phyloP scores from a whole-genome alignment of 495 filamentous ascomycete genomes.

The Terfezia claveryi region DNA sequence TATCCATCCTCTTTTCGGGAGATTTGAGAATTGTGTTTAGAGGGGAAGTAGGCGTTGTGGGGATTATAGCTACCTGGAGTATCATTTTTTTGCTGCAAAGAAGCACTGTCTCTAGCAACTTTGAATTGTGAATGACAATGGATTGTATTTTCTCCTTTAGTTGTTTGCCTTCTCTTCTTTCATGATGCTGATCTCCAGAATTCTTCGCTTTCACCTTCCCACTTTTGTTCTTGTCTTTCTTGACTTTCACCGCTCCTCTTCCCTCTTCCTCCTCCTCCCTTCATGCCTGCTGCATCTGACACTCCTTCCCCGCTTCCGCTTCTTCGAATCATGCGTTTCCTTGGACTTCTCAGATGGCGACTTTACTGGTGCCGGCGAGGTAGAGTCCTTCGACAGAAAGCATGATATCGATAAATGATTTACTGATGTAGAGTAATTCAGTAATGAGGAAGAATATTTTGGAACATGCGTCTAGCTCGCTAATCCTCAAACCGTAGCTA shows the following conservation, averaged over 20 bases:
- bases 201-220: background rate
- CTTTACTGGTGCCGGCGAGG: too few relatives aligned
- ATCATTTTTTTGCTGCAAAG: background rate
- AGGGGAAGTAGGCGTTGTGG: background rate
- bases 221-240: background rate
- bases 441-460: too few relatives aligned
- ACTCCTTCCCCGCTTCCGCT: too few relatives aligned
- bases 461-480: too few relatives aligned
- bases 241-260: background rate
- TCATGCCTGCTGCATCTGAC: too few relatives aligned
- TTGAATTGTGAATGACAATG: conserved; percentile 1
- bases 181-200: background rate
- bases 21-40: background rate
- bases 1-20: background rate
- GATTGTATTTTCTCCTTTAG: background rate
- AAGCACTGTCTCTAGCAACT: background rate
- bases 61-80: too few relatives aligned
- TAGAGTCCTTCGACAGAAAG: too few relatives aligned
- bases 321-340: too few relatives aligned
- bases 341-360: too few relatives aligned
- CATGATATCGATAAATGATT: too few relatives aligned
- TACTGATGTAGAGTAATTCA: too few relatives aligned
- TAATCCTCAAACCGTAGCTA: too few relatives aligned
- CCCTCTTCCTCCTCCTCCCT: background rate
- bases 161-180: background rate